Percentiles rank a stretch among this genome's conserved stretches.
Conservation (phyloP, 768 basidiomycete genomes). For the Hemileccinum rubropunctum region DNA sequence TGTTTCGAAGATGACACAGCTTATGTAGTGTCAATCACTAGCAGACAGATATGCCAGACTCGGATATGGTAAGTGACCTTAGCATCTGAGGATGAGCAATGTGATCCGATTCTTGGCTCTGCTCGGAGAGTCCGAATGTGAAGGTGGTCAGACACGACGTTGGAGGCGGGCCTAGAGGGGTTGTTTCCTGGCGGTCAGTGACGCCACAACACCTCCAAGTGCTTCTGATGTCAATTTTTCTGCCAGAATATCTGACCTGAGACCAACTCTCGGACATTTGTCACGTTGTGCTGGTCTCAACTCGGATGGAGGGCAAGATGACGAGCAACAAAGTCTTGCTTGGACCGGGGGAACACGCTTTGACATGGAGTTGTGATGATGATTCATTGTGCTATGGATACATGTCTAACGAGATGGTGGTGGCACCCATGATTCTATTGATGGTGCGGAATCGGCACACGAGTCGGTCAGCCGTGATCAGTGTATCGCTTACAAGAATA, state of each 20-base stretch:
- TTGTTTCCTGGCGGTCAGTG: conserved; percentile 47
- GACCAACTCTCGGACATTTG: conserved; percentile 63
- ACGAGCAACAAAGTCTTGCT: conserved; percentile 24
- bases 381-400: background rate
- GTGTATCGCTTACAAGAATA: too few relatives aligned
- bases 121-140: conserved; percentile 44
- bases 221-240: conserved; percentile 1
- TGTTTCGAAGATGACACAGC: too few relatives aligned
- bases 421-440: conserved; percentile 40
- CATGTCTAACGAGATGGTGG: background rate
- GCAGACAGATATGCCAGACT: too few relatives aligned
- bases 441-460: too few relatives aligned
- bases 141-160: conserved; percentile 52
- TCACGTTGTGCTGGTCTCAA: conserved; percentile 46
- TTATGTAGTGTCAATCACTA: too few relatives aligned
- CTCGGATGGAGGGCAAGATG: conserved; percentile 39
- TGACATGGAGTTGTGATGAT: conserved; percentile 54
- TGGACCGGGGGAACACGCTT: conserved; percentile 56
- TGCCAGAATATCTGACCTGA: conserved; percentile 57
- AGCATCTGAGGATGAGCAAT: too few relatives aligned
- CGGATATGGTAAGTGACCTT: too few relatives aligned
- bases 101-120: too few relatives aligned
- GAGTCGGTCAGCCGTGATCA: too few relatives aligned
- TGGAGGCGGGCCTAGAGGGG: conserved; percentile 42
- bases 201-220: background rate